Evolutionary conservation across 1,284 basidiomycete genomes (phyloP).

Genomic region (Macrocystidia cucumis): DNA sequence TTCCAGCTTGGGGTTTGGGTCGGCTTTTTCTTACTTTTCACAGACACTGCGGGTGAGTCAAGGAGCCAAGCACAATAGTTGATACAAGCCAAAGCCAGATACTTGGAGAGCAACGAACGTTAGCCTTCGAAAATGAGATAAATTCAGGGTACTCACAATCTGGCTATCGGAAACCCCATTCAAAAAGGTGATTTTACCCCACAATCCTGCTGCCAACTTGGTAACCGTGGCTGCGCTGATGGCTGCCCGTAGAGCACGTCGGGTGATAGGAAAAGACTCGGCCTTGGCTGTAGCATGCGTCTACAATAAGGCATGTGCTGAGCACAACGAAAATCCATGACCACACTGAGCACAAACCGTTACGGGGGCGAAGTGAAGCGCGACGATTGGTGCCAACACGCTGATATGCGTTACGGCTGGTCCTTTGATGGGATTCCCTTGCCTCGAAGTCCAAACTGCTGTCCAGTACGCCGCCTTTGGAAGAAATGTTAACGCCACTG

Average conservation of each 20-base stretch:
- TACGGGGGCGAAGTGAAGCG: no score
- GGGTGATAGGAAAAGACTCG: no score
- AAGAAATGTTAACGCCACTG: constrained; percentile 39
- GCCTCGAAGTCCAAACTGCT: constrained; percentile 46
- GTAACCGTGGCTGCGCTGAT: constrained; percentile 12
- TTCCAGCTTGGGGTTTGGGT: constrained; percentile 13
- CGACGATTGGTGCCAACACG: constrained; percentile 49
- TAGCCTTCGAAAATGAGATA: constrained; percentile 2
- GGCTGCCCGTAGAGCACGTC: constrained; percentile 1
- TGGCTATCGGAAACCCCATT: constrained; percentile 21
- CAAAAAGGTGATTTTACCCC: constrained; percentile 15
- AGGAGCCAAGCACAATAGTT: constrained; percentile 21
- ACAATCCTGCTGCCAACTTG: constrained; percentile 15
- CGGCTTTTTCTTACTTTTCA: constrained; percentile 7
- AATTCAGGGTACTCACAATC: constrained; percentile 14
- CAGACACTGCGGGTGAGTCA: constrained; percentile 11
- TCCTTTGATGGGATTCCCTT: constrained; percentile 44
- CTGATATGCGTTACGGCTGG: constrained; percentile 47
- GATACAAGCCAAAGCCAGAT: constrained; percentile 22
- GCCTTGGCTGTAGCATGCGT: constrained; percentile 4
- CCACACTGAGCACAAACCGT: no score
- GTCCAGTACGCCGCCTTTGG: constrained; percentile 60
- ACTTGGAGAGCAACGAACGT: no score
- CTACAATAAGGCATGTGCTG: no score
- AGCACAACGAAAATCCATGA: no score